Base-by-base conservation (phyloP, 768 basidiomycete species). In the Russula ochroleuca region DNA sequence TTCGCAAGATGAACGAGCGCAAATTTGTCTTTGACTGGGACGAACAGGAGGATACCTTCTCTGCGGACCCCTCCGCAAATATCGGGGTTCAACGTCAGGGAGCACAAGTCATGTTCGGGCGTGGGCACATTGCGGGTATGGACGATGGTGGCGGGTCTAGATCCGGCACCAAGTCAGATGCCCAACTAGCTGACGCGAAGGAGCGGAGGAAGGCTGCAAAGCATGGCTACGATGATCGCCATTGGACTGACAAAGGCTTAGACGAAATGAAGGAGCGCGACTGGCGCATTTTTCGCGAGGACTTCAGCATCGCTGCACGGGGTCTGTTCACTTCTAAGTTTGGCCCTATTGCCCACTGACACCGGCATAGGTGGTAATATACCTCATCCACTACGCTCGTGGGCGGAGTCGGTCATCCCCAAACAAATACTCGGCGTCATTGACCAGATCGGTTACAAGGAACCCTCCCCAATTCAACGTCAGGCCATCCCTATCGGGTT, bases 21-120 rank as follows among this genome's bases (percentile, higher is more conserved):
- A 96, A 96, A 76, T 94, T 98, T 72, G 92, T 96, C n/a, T 99
- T 99, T 71, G 97, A 98, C 74, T 99, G 97, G 97, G 94, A 96
- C 71, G 86, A 87, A 54, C 90, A 89, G 73, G 97, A 99, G 70
- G 97, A 99, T 74, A 99, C 97, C 15, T 87, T 90, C 70, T 78
- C 84, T 9, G 85, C 82, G 35, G 90, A 91, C 71, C 84, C 88
- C 17, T 86, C 87, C n/a, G 79, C 83, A 15, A 85, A 85, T 7
- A 81, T 83, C 5, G 89, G 87, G 2, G 81, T 81, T 57, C 85
- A 85, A 59, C 80, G 89, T 31, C 90, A 92, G 72, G 89, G 88
- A 19, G 90, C 90, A 3, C 89, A 90, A 70, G 84, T 92, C 45
- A 92, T 92, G 90, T 93, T 91, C 77, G 92, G 91, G 19, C 80